These are phyloP conservation scores for Phyllosticta capitalensis DNA, from an alignment of 2,329 filamentous ascomycete genomes.

Conservation along the genomic window DNA sequence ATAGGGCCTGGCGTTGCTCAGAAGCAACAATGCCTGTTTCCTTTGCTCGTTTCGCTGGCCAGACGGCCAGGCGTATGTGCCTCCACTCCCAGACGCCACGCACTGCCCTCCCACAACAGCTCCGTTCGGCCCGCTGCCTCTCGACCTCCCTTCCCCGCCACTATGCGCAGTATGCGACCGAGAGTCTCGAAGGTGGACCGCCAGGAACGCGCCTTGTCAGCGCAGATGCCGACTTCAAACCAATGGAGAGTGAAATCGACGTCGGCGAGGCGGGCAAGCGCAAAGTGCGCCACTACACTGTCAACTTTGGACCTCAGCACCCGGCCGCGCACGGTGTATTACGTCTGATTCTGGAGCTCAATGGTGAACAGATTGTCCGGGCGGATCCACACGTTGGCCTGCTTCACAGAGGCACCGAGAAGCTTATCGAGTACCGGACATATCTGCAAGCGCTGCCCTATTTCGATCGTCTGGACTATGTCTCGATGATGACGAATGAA, in stretches of 20 bases:
- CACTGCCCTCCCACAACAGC: constrained; percentile 28
- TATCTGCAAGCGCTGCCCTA: constrained; percentile 97
- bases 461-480: constrained; percentile 97
- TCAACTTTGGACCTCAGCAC: constrained; percentile 99
- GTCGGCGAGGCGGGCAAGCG: constrained; percentile 48
- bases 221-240: constrained; percentile 52
- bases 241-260: constrained; percentile 37
- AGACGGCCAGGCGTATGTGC: constrained; percentile 58
- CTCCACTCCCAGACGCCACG: constrained; percentile 42
- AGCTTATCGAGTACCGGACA: constrained; percentile 99
- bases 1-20: constrained; percentile 15
- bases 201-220: constrained; percentile 6
- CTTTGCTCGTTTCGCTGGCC: constrained; percentile 63
- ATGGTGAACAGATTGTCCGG: constrained; percentile 93
- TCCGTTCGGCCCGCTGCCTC: constrained; percentile 49
- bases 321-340: constrained; percentile 97
- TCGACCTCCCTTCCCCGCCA: constrained; percentile 55
- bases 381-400: constrained; percentile 95
- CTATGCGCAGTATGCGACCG: constrained; percentile 48
- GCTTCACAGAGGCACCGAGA: constrained; percentile 94
- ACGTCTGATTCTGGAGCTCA: constrained; percentile 93
- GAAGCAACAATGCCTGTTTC: constrained; percentile 55
- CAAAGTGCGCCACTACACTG: constrained; percentile 97
- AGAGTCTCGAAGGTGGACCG: constrained; percentile 42
- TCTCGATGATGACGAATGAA: constrained; percentile 99